Evolutionary conservation across 345 rosid species (phyloP), one percentile per base, ranked within the genome.

Genomic region (Kernera saxatilis): DNA sequence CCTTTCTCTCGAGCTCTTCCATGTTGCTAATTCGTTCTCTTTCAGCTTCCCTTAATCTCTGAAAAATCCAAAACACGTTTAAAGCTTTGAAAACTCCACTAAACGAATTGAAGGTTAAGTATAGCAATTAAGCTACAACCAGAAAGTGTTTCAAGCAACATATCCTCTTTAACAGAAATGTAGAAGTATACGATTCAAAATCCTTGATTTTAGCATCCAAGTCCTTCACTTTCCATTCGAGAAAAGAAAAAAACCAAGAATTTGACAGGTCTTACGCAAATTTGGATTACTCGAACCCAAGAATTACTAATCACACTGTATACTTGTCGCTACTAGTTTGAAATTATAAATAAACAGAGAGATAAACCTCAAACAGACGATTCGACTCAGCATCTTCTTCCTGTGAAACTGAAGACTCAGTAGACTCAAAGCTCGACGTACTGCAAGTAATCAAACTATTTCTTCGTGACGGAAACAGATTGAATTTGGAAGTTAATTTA

Each of bases 1-100:
- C 90, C 67, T 85, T 93, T 56, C 90, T 85, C 35, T 88, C 88
- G 0, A 90, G 72, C 74, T 93, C 96, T 71, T 90, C 96, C 82
- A 80, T 56, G 33, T 85, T 76, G 69, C 80, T 80, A 37, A 91
- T 78, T 64, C 98, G 80, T 37, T 85, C 74, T 73, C 84, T 79
- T 74, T 93, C 96, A 3, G 82, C 84, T 48, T 91, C 87, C 54
- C 80, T 86, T 78, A 87, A 70, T 70, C 81, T 85, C 96, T 93
- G 82, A 10, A 68, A 63, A 62, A 29, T 6, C 33, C 69, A 36
- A 51, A 18, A 23, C 4, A 14, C 19, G 1, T 49, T 9, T 22
- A 60, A 53, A 51, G 27, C 44, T 60, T 41, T n/a, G 43, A 56
- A 17, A 54, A 25, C 33, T 61, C 25, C 19, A n/a, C n/a, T n/a